Base-by-base conservation (phyloP, 495 filamentous ascomycete species). In the Mycothermus thermophilus region DNA sequence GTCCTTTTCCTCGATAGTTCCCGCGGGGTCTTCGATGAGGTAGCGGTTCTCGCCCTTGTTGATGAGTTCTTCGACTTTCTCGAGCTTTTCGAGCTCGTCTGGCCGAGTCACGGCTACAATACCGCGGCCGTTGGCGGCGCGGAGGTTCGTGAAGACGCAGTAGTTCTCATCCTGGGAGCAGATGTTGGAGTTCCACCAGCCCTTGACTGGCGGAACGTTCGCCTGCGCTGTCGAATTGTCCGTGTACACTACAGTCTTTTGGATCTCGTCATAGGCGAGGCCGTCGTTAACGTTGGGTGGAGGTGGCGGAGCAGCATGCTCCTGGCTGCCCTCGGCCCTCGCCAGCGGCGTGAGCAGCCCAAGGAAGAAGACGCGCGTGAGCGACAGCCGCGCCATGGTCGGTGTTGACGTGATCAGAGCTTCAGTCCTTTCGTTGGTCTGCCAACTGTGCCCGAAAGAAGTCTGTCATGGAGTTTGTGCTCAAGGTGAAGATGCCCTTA, bases 71-170 rank as follows among this genome's bases (percentile, higher is more conserved):
- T 54, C 48, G 14, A 46, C 34, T 0, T 41, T 39, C 19, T 46
- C 38, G 8, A 57, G 34, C 26, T 52, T 50, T 8, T 44, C 32
- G 35, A 42, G 47, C 8, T 60, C 51, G 8, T 41, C 32, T 7
- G 28, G 20, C 5, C 31, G 43, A 9, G 53, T 57, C 0, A 59
- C 40, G 2, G 54, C 22, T 7, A 44, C 46, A 9, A 58, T 38
- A 8, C 54, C 56, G 7, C 50, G 42, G 5, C 47, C 47, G 3
- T 42, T 34, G n/a, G 42, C 40, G 12, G 55, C 13, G 3, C 31
- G 25, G 0, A 23, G 51, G 42, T 58, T 60, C 17, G 52, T 50
- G 30, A 46, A 57, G 38, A 60, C 41, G 40, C 57, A 60, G 46
- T 43, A 60, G n/a, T 33, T 21, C 15, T 38, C 45, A 6, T 25